phyloP scores from a whole-genome alignment of 2,329 filamentous ascomycete species.

The Bretziella fagacearum region DNA sequence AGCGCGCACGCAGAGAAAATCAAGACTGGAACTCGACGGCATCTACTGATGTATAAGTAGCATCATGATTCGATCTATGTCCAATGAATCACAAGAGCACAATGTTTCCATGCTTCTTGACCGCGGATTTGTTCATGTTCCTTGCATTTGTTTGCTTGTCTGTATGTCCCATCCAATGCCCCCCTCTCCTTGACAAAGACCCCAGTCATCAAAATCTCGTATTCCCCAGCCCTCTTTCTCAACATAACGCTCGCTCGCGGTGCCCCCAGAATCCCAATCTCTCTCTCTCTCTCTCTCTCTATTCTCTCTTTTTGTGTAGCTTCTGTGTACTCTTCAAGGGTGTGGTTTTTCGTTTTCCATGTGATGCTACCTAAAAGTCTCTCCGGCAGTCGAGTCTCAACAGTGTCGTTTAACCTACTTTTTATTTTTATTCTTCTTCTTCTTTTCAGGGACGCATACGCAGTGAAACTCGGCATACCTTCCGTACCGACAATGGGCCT shows the following conservation, averaged over 20 bases:
- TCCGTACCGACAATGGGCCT: too few species aligned
- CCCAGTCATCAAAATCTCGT: conserved; percentile 12
- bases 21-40: too few species aligned
- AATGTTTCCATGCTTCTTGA: too few species aligned
- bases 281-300: too few species aligned
- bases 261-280: conserved; percentile 2
- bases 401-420: neutral
- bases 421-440: too few species aligned
- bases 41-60: too few species aligned
- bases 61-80: too few species aligned
- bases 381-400: neutral
- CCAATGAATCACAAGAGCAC: too few species aligned
- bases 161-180: neutral
- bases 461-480: too few species aligned
- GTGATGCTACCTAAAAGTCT: neutral
- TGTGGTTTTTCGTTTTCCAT: neutral
- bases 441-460: too few species aligned
- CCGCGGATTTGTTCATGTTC: too few species aligned
- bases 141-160: neutral
- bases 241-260: conserved; percentile 1
- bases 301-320: neutral
- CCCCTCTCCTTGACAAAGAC: neutral
- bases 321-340: neutral
- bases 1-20: too few species aligned
- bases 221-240: conserved; percentile 12